These are phyloP conservation scores for Escallonia herrerae DNA, from an alignment of 129 eudicot genomes.

Conservation along the genomic window DNA sequence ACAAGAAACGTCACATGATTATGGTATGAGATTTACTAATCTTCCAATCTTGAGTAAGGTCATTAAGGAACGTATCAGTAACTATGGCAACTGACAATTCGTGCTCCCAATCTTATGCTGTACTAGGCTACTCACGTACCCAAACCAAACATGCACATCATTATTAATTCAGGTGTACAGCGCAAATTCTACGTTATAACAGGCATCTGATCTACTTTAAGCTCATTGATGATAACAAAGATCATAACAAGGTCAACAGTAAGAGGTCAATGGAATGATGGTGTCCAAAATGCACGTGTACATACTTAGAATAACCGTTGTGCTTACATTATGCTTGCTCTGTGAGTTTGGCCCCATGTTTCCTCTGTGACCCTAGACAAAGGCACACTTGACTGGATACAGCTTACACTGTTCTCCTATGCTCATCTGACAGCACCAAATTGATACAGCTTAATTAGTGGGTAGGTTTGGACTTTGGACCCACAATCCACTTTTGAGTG, in stretches of 20 bases:
- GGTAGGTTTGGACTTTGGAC: conserved; percentile 3
- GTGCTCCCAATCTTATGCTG: too few species aligned
- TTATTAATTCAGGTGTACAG: too few species aligned
- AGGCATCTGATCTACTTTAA: conserved; percentile 5
- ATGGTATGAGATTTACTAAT: too few species aligned
- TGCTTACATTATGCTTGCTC: conserved; percentile 6
- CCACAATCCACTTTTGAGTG: conserved; percentile 2
- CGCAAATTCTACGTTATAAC: neutral
- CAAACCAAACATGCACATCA: too few species aligned
- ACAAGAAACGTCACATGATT: too few species aligned
- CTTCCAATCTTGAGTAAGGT: too few species aligned
- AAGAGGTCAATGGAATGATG: neutral
- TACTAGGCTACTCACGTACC: too few species aligned
- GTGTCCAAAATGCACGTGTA: conserved; percentile 13
- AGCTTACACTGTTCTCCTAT: conserved; percentile 12
- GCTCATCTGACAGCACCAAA: conserved; percentile 6
- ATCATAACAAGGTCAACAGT: neutral
- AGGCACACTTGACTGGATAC: neutral
- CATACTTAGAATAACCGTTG: conserved; percentile 13
- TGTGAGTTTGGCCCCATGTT: neutral
- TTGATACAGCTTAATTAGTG: neutral
- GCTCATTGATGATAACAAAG: conserved; percentile 1
- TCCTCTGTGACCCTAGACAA: conserved; percentile 6
- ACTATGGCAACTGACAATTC: too few species aligned
- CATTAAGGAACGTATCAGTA: too few species aligned